Evolutionary conservation across 2,329 filamentous ascomycete genomes (phyloP).

Genomic region (Botrytis paeoniae): DNA sequence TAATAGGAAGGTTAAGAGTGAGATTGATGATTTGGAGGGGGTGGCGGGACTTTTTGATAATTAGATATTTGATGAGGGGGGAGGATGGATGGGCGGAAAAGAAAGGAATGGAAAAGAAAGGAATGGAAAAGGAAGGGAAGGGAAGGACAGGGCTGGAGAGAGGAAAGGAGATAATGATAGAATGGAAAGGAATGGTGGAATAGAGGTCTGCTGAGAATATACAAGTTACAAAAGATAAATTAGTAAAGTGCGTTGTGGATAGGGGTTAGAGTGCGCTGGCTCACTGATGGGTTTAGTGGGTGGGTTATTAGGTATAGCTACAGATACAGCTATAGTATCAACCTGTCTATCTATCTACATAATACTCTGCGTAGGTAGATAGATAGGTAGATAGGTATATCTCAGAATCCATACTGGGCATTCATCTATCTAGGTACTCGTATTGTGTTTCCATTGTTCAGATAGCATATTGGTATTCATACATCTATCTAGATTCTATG

Average conservation of each 20-base stretch:
- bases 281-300: neutral
- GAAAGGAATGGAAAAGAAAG: too few species aligned
- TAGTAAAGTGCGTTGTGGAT: neutral
- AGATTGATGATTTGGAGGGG: conserved; percentile 32
- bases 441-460: too few species aligned
- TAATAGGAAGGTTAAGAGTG: neutral
- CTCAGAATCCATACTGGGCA: neutral
- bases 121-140: neutral
- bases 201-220: neutral
- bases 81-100: neutral
- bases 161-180: too few species aligned
- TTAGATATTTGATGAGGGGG: neutral
- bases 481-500: neutral
- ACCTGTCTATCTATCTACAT: neutral
- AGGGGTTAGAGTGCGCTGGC: neutral
- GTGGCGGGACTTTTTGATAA: conserved; percentile 36
- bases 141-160: too few species aligned
- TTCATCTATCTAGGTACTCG: neutral
- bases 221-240: neutral
- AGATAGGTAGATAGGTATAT: neutral
- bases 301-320: neutral
- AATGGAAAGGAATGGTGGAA: neutral
- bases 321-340: neutral
- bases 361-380: neutral
- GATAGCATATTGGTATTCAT: neutral